phyloP scores from a whole-genome alignment of 2,329 filamentous ascomycete genomes.

The Cryphonectria parasitica region DNA sequence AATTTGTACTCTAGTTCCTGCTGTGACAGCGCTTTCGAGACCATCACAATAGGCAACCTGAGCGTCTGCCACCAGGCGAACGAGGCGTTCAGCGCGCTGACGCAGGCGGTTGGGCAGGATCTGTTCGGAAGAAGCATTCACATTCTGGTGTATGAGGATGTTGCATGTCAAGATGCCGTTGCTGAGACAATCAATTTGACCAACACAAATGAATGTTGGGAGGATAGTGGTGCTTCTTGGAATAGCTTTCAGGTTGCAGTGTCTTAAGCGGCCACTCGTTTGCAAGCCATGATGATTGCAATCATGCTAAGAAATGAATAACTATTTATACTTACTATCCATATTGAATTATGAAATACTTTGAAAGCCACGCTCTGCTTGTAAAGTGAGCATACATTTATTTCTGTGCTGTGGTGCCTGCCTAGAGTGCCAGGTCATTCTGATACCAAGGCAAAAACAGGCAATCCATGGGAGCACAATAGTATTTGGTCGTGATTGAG shows the following conservation, averaged over 20 bases:
- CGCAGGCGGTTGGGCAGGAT: not conserved
- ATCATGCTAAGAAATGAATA: not conserved
- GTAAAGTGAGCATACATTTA: not conserved
- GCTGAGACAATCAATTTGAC: not conserved
- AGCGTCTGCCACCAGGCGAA: not conserved
- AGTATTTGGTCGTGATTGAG: too few relatives aligned
- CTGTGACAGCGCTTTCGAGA: conserved; percentile 9
- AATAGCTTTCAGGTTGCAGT: not conserved
- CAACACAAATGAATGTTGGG: not conserved
- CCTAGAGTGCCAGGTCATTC: too few relatives aligned
- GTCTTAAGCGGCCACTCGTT: not conserved
- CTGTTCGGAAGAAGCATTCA: conserved; percentile 9
- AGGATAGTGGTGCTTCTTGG: not conserved
- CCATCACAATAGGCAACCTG: not conserved
- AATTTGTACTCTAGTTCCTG: not conserved
- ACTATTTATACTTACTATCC: too few relatives aligned
- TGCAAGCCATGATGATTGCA: not conserved
- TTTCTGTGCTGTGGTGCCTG: not conserved
- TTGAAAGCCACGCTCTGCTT: too few relatives aligned
- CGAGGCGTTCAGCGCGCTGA: not conserved
- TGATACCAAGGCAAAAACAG: too few relatives aligned
- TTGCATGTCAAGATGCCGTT: not conserved
- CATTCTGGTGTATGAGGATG: not conserved
- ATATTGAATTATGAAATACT: too few relatives aligned
- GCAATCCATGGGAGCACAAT: too few relatives aligned